Percentiles rank a stretch among this genome's conserved stretches.
Evolutionary conservation across 345 rosid genomes (phyloP).

Genomic region (Gossypium bickii): DNA sequence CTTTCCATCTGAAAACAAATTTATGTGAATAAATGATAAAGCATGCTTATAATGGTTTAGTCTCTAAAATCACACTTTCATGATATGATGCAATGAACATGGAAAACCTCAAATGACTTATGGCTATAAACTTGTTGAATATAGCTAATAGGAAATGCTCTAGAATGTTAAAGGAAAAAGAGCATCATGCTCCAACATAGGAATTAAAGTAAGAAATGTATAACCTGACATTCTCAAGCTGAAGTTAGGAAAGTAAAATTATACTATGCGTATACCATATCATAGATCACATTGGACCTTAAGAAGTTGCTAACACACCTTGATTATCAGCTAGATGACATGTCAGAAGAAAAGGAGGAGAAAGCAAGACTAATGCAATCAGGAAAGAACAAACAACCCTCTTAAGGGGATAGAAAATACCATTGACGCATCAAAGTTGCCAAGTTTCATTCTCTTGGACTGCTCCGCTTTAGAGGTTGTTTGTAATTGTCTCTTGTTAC

Average conservation of each 20-base stretch:
- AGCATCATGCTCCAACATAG: neutral
- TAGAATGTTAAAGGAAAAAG: neutral
- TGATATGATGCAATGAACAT: neutral
- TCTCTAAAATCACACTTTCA: neutral
- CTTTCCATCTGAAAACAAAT: conserved; percentile 39
- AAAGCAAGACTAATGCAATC: neutral
- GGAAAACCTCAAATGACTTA: neutral
- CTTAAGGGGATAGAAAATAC: conserved; percentile 24
- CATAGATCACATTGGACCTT: neutral
- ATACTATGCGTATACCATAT: neutral
- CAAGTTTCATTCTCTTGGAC: conserved; percentile 53
- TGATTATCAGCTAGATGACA: neutral
- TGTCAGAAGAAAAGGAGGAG: neutral
- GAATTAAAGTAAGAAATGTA: neutral
- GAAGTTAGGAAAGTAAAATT: conserved; percentile 11
- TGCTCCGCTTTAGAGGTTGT: conserved; percentile 39
- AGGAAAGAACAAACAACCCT: neutral
- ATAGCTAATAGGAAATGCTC: conserved; percentile 1
- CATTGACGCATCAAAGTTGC: conserved; percentile 33
- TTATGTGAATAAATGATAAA: neutral
- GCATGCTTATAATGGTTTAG: neutral
- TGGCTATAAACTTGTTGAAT: neutral
- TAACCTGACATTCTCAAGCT: neutral
- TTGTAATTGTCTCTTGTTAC: conserved; percentile 57
- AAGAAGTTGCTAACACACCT: neutral